Conservation (phyloP, 176 grass and related monocot genomes). For the Olyra latifolia region DNA sequence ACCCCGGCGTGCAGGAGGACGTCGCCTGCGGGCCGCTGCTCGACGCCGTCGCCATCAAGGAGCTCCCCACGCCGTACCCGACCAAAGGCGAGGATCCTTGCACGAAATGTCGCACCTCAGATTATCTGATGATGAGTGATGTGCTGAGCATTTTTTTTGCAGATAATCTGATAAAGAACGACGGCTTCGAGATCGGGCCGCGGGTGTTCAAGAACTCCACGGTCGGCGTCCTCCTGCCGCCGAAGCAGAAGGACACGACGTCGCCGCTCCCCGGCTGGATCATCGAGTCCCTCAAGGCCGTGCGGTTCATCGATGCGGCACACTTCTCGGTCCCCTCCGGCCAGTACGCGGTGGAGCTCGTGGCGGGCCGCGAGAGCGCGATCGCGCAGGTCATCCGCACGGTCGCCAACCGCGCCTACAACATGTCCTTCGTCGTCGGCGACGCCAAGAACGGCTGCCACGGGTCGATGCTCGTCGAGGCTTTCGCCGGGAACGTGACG, state of each 20-base stretch:
- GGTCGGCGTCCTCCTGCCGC: constrained; percentile 62
- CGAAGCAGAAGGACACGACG: constrained; percentile 74
- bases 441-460: constrained; percentile 91
- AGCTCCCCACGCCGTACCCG: constrained; percentile 68
- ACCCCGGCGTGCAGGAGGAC: constrained; percentile 87
- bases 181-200: constrained; percentile 71
- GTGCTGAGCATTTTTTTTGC: background rate
- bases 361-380: constrained; percentile 87
- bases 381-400: constrained; percentile 98
- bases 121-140: too few relatives aligned
- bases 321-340: constrained; percentile 80
- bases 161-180: constrained; percentile 95
- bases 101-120: background rate
- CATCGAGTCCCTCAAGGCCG: constrained; percentile 96
- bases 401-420: constrained; percentile 58
- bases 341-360: constrained; percentile 85
- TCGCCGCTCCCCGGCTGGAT: constrained; percentile 95
- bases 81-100: constrained; percentile 54
- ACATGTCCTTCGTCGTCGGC: constrained; percentile 77
- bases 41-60: constrained; percentile 93
- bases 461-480: constrained; percentile 87
- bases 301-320: constrained; percentile 79
- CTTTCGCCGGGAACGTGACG: constrained; percentile 84
- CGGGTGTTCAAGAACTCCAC: constrained; percentile 85
- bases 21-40: constrained; percentile 72